Evolutionary conservation across 2,329 filamentous ascomycete species (phyloP).

Genomic region (Dothideomycetes sp.): DNA sequence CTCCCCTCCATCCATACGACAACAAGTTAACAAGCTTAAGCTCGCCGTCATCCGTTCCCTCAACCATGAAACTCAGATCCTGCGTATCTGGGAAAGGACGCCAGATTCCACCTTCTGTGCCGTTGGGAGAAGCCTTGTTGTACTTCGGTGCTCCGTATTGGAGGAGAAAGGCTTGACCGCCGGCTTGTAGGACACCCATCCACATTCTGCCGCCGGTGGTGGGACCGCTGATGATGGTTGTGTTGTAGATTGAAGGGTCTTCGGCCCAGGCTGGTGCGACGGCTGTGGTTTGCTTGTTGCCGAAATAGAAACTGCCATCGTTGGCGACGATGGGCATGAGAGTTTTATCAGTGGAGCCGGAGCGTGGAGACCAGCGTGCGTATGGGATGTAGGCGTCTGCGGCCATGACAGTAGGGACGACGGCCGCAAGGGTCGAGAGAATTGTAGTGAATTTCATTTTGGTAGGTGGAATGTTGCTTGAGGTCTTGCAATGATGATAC

Average conservation of each 20-base stretch:
- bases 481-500: too few relatives aligned
- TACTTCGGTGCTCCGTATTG: too few relatives aligned
- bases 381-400: not conserved
- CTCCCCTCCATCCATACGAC: not conserved
- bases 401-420: not conserved
- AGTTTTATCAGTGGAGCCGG: not conserved
- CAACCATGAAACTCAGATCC: not conserved
- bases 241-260: not conserved
- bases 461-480: too few relatives aligned
- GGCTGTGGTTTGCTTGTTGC: not conserved
- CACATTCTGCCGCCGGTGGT: not conserved
- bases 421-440: not conserved
- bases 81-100: too few relatives aligned
- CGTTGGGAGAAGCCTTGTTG: too few relatives aligned
- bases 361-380: not conserved
- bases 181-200: not conserved
- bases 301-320: constrained; percentile 1
- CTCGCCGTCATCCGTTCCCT: not conserved
- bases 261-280: not conserved
- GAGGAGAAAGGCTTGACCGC: not conserved
- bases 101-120: too few relatives aligned
- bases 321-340: not conserved
- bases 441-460: not conserved
- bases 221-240: constrained; percentile 3
- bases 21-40: not conserved